Evolutionary conservation across 1,284 basidiomycete genomes (phyloP).

Genomic region (Lentinula novae-zelandiae): DNA sequence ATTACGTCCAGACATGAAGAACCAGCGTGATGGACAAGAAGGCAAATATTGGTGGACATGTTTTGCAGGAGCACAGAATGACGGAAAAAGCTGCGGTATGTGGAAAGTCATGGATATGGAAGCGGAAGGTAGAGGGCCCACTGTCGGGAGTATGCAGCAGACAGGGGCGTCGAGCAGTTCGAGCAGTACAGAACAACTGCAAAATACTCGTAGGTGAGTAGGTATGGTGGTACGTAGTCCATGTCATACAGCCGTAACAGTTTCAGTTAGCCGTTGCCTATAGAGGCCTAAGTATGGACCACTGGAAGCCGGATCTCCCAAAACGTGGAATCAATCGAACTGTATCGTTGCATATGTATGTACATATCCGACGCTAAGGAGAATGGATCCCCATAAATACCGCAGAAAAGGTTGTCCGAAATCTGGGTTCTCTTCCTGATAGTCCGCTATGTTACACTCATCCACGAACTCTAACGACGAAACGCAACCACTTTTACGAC

Average conservation of each 20-base stretch:
- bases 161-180: too few relatives aligned
- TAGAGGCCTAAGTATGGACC: not conserved
- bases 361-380: not conserved
- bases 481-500: slow-evolving; percentile 2
- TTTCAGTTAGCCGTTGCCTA: too few relatives aligned
- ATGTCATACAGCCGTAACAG: too few relatives aligned
- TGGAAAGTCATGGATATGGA: slow-evolving; percentile 80
- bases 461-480: not conserved
- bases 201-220: not conserved
- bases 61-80: slow-evolving; percentile 77
- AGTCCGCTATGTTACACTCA: not conserved
- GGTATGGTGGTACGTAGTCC: not conserved
- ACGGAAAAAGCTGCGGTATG: slow-evolving; percentile 80
- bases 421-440: not conserved
- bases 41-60: slow-evolving; percentile 87
- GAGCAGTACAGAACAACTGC: too few relatives aligned
- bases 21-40: slow-evolving; percentile 1
- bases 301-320: not conserved
- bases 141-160: not conserved
- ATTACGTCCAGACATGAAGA: slow-evolving; percentile 76
- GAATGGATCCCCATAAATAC: not conserved
- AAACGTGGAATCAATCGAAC: not conserved
- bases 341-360: not conserved
- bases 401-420: not conserved
- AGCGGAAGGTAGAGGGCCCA: slow-evolving; percentile 68